Evolutionary conservation across 257 asterid species (phyloP).

Genomic region (Solanum bulbocastanum): DNA sequence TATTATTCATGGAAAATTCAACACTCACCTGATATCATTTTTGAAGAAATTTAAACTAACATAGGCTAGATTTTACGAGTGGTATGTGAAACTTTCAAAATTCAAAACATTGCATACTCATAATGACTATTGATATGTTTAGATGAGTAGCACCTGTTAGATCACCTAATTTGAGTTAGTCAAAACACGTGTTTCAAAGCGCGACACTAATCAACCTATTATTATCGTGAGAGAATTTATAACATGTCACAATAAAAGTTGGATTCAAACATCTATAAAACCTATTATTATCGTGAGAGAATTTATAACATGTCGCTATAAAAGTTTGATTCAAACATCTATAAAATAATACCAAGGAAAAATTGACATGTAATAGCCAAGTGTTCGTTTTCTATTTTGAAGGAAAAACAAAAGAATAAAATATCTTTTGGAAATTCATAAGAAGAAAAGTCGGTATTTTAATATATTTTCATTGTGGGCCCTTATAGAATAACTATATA

Average conservation of each 20-base stretch:
- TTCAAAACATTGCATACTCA: not conserved
- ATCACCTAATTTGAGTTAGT: not conserved
- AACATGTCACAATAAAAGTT: not conserved
- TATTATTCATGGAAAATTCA: no score
- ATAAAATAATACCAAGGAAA: not conserved
- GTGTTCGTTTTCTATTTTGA: not conserved
- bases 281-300: not conserved
- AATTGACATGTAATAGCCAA: not conserved
- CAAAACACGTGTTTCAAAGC: not conserved
- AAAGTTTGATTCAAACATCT: not conserved
- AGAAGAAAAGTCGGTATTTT: not conserved
- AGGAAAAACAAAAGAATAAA: not conserved
- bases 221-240: not conserved
- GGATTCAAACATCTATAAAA: not conserved
- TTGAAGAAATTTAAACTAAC: not conserved
- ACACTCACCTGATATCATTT: not conserved
- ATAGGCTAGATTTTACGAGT: not conserved
- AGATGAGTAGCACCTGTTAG: accelerated
- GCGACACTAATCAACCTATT: not conserved
- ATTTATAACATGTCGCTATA: not conserved
- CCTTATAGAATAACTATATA: not conserved
- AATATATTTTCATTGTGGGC: not conserved
- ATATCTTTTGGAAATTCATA: not conserved
- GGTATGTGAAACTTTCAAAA: not conserved
- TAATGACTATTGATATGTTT: not conserved